These are phyloP conservation scores for Pseudogymnoascus sp. DNA, from an alignment of 2,329 filamentous ascomycete genomes.

Conservation along the genomic window DNA sequence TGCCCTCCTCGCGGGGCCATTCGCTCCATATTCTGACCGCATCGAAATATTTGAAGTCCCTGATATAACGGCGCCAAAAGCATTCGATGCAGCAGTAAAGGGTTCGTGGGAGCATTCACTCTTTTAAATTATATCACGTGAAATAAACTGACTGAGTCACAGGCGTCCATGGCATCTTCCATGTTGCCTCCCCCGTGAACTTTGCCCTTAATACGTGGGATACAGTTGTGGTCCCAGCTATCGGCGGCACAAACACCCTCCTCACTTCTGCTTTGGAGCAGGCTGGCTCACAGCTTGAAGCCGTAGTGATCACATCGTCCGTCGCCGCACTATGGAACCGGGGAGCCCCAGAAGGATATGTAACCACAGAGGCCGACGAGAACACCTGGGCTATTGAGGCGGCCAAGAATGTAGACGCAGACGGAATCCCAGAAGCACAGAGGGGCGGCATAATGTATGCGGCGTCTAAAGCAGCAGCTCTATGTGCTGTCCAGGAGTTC, in stretches of 20 bases:
- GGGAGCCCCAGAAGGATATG: neutral
- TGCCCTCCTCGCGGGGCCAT: constrained; percentile 23
- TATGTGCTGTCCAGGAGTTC: neutral
- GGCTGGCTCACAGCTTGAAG: neutral
- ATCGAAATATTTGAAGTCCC: constrained; percentile 25
- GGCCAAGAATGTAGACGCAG: neutral
- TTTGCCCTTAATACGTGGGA: constrained; percentile 28
- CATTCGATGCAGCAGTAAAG: constrained; percentile 26
- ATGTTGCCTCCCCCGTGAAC: constrained; percentile 28
- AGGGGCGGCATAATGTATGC: neutral
- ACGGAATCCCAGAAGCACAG: neutral
- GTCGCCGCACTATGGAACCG: neutral
- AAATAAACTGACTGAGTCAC: neutral
- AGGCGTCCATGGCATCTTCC: constrained; percentile 28
- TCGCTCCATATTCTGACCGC: constrained; percentile 22
- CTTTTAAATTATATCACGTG: neutral
- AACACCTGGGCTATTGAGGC: neutral
- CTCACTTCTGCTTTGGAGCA: neutral
- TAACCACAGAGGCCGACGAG: neutral
- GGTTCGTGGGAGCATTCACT: constrained; percentile 13
- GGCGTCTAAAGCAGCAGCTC: neutral
- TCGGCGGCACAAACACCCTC: neutral
- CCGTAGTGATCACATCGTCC: neutral
- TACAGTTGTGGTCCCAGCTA: constrained; percentile 18
- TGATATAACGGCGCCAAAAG: constrained; percentile 25